Evolutionary conservation across 768 basidiomycete species (phyloP).

Genomic region (Kondoa subrosea): DNA sequence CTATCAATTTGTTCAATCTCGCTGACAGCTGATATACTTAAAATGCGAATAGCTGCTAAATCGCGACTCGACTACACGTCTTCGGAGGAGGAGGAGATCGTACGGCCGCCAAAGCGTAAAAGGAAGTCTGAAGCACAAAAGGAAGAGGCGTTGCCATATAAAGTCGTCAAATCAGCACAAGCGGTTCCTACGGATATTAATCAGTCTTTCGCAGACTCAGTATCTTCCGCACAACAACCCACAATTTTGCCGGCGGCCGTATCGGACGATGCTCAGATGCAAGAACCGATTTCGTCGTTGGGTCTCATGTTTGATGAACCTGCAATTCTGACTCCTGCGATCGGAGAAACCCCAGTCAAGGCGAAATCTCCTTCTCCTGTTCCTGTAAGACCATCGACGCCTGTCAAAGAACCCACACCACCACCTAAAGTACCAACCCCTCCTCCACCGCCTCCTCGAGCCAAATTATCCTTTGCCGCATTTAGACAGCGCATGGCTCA

Average conservation of each 20-base stretch:
- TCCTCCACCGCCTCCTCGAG: slow-evolving; percentile 2
- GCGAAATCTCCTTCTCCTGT: too few relatives aligned
- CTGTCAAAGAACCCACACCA: slow-evolving; percentile 6
- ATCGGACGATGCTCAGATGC: background rate
- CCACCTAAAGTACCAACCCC: background rate
- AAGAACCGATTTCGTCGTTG: background rate
- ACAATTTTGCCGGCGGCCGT: background rate
- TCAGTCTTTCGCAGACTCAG: background rate
- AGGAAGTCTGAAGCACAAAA: background rate
- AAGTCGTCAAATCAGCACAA: background rate
- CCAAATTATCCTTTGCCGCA: slow-evolving; percentile 8
- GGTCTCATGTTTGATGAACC: background rate
- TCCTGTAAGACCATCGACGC: background rate
- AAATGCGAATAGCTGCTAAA: background rate
- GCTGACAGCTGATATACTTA: background rate
- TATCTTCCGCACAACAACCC: background rate
- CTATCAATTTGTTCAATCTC: background rate
- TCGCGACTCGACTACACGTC: background rate
- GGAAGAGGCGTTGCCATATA: background rate
- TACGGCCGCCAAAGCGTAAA: background rate
- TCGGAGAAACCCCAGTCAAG: background rate
- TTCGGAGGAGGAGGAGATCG: background rate
- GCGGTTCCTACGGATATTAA: background rate
- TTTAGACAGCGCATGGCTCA: background rate
- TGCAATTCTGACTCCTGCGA: background rate